These are phyloP conservation scores for Collybia sp. DNA, from an alignment of 768 basidiomycete species.

Conservation along the genomic window DNA sequence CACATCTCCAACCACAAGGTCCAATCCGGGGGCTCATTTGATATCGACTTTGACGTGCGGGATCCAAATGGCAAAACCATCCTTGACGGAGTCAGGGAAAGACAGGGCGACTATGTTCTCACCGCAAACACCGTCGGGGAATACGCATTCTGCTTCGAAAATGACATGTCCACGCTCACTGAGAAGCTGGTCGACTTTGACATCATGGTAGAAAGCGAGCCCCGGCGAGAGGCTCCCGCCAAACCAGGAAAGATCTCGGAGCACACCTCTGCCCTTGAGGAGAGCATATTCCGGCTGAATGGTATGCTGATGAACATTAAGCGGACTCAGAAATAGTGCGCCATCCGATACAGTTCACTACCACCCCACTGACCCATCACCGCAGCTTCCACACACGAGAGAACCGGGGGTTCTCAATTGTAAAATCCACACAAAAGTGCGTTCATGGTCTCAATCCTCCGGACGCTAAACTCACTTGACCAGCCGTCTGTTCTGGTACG, in stretches of 20 bases:
- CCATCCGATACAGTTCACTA: conserved; percentile 7
- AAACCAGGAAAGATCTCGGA: conserved; percentile 87
- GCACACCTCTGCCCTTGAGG: conserved; percentile 90
- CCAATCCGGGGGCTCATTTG: conserved; percentile 96
- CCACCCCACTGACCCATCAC: conserved; percentile 1
- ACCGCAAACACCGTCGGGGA: conserved; percentile 90
- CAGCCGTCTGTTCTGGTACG: conserved; percentile 94
- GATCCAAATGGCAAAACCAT: conserved; percentile 87
- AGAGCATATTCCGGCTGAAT: conserved; percentile 90
- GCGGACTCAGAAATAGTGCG: conserved; percentile 90
- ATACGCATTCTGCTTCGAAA: conserved; percentile 96
- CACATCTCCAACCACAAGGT: conserved; percentile 42
- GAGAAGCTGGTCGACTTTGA: conserved; percentile 94
- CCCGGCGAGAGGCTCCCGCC: conserved; percentile 82
- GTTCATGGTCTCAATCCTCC: conserved; percentile 6
- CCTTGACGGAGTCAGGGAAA: conserved; percentile 83
- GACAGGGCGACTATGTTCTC: conserved; percentile 95
- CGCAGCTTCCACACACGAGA: conserved; percentile 90
- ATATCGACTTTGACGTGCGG: conserved; percentile 90
- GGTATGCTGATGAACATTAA: conserved; percentile 87
- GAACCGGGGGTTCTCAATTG: conserved; percentile 89
- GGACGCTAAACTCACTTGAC: conserved; percentile 4
- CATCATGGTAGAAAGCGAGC: conserved; percentile 99
- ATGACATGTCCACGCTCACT: conserved; percentile 92
- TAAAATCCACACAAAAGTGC: conserved; percentile 86